A percentile compares a stretch with the other conserved stretches of the same genome.
These are phyloP conservation scores for Plasmodium chabaudi DNA, from an alignment of 169 alveolate genomes.

Conservation along the genomic window DNA sequence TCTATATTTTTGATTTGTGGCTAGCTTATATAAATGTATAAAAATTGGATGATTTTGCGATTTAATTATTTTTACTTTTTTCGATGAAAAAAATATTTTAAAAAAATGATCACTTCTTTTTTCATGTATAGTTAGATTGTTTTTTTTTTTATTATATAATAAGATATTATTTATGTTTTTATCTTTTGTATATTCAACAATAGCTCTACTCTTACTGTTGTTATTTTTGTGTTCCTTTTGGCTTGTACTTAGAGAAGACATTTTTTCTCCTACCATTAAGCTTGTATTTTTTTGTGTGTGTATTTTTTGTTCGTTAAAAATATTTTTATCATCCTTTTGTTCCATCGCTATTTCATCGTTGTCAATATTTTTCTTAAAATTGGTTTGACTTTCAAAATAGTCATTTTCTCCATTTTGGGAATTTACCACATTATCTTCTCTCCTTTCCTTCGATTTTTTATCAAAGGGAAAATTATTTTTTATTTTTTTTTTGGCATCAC, in stretches of 20 bases:
- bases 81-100: slow-evolving; percentile 72
- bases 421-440: neutral
- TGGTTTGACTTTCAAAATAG: neutral
- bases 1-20: slow-evolving; percentile 58
- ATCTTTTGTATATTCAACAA: slow-evolving; percentile 19
- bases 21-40: slow-evolving; percentile 72
- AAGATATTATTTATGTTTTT: slow-evolving; percentile 29
- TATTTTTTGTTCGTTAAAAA: neutral
- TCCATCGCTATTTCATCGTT: neutral
- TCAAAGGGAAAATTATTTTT: neutral
- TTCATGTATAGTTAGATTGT: slow-evolving; percentile 31
- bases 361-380: neutral
- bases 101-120: slow-evolving; percentile 67
- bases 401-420: neutral
- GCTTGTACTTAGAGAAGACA: neutral
- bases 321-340: neutral
- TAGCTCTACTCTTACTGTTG: neutral
- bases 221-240: neutral
- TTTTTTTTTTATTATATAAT: neutral
- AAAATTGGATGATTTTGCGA: slow-evolving; percentile 74
- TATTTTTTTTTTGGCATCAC: slow-evolving; percentile 4
- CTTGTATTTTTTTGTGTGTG: neutral
- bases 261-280: neutral
- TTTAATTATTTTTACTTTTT: slow-evolving; percentile 74
- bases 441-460: neutral